phyloP scores from a whole-genome alignment of 1,284 basidiomycete species.

The Porogramme epimiltina region DNA sequence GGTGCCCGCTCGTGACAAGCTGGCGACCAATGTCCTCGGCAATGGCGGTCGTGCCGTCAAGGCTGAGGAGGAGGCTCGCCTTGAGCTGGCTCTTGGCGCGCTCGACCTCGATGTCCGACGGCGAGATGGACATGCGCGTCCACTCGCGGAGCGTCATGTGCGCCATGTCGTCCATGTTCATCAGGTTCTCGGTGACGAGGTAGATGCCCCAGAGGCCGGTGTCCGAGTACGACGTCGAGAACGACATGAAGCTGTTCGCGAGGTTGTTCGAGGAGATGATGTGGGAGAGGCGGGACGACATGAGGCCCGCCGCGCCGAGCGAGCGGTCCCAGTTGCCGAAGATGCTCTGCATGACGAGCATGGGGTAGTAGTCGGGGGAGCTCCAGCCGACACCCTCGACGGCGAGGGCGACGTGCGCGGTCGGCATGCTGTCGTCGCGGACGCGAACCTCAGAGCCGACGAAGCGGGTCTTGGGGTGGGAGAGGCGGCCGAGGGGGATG shows the following conservation, averaged over 20 bases:
- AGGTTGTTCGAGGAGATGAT: conserved; percentile 94
- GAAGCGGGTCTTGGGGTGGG: conserved; percentile 81
- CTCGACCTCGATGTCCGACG: conserved; percentile 88
- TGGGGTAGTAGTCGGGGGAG: conserved; percentile 98
- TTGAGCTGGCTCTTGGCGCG: conserved; percentile 98
- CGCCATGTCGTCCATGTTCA: conserved; percentile 90
- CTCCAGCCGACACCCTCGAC: conserved; percentile 99
- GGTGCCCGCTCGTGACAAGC: conserved; percentile 90
- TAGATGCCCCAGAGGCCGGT: conserved; percentile 99
- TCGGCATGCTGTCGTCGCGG: conserved; percentile 89
- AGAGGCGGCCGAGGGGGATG: conserved; percentile 82
- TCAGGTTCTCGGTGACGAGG: conserved; percentile 91
- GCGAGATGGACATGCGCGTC: conserved; percentile 93
- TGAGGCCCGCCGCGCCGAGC: conserved; percentile 87
- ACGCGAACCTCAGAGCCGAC: conserved; percentile 95
- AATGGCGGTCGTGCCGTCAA: conserved; percentile 95
- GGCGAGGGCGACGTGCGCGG: conserved; percentile 93
- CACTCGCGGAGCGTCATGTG: conserved; percentile 98
- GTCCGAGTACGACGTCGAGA: conserved; percentile 99
- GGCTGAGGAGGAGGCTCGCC: conserved; percentile 86
- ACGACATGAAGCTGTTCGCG: conserved; percentile 99
- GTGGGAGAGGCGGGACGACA: conserved; percentile 91
- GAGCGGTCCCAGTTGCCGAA: conserved; percentile 99
- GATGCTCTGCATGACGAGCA: conserved; percentile 98
- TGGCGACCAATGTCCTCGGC: conserved; percentile 99